Conservation (phyloP, 2,329 filamentous ascomycete species). For the Catunica adiposa region DNA sequence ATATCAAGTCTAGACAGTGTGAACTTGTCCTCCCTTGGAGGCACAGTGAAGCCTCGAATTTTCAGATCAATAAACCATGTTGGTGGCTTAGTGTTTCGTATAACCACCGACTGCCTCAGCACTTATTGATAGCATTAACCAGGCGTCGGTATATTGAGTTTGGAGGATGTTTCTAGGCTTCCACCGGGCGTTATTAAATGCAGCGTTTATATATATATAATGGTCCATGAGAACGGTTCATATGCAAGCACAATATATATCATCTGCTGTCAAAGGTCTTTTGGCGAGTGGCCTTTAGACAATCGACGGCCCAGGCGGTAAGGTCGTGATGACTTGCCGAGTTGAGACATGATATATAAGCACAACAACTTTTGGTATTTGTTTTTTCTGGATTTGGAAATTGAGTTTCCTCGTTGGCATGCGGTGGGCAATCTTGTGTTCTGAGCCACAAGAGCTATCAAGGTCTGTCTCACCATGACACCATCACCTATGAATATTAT, state of each 20-base stretch:
- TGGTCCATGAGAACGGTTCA: too few relatives aligned
- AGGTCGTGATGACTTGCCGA: too few relatives aligned
- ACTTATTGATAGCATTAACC: background rate
- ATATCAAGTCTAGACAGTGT: background rate
- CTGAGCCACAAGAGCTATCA: background rate
- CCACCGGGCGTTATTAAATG: too few relatives aligned
- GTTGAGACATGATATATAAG: background rate
- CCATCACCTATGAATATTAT: too few relatives aligned
- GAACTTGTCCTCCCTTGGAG: too few relatives aligned
- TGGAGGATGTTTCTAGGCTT: too few relatives aligned
- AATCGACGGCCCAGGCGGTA: too few relatives aligned
- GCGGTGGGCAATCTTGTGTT: background rate
- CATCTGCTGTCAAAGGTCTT: too few relatives aligned
- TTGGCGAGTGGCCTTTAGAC: too few relatives aligned
- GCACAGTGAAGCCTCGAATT: background rate
- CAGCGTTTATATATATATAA: too few relatives aligned
- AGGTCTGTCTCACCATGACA: background rate
- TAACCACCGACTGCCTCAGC: background rate
- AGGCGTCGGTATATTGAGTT: background rate
- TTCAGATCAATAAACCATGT: background rate
- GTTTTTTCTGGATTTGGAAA: background rate
- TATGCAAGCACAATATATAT: too few relatives aligned
- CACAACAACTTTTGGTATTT: background rate
- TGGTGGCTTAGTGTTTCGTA: conserved; percentile 1
- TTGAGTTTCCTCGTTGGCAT: background rate